These are phyloP conservation scores for Fusarium caatingaense DNA, from an alignment of 2,329 filamentous ascomycete genomes.

Conservation along the genomic window DNA sequence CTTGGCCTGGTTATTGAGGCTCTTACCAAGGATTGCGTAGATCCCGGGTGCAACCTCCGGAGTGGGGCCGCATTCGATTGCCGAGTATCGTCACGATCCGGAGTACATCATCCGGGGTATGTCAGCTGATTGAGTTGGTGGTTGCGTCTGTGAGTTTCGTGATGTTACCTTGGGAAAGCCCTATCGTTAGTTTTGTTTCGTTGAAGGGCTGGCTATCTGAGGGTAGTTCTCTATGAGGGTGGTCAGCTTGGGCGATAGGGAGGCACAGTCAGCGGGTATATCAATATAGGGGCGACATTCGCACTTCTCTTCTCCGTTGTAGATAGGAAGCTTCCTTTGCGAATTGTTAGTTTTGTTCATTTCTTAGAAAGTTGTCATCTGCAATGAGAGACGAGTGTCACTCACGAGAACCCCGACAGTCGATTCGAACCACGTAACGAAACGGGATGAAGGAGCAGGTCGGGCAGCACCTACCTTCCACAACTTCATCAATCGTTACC, in stretches of 20 bases:
- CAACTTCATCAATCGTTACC: neutral
- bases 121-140: neutral
- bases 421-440: too few relatives aligned
- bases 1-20: conserved; percentile 16
- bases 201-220: neutral
- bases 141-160: neutral
- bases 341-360: neutral
- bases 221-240: neutral
- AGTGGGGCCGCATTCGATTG: conserved; percentile 24
- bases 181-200: neutral
- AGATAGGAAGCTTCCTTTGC: fast-evolving
- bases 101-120: conserved; percentile 18
- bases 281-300: neutral
- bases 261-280: neutral
- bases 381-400: neutral
- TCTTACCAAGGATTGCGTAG: conserved; percentile 24
- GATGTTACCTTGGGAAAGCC: neutral
- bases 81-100: conserved; percentile 16
- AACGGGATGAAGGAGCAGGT: neutral
- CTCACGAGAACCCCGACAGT: neutral
- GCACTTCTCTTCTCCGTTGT: neutral
- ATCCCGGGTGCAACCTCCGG: conserved; percentile 33
- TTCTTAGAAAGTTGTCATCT: fast-evolving
- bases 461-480: neutral
- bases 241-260: neutral